phyloP scores from a whole-genome alignment of 1,284 basidiomycete genomes.

The Ustilago curta region DNA sequence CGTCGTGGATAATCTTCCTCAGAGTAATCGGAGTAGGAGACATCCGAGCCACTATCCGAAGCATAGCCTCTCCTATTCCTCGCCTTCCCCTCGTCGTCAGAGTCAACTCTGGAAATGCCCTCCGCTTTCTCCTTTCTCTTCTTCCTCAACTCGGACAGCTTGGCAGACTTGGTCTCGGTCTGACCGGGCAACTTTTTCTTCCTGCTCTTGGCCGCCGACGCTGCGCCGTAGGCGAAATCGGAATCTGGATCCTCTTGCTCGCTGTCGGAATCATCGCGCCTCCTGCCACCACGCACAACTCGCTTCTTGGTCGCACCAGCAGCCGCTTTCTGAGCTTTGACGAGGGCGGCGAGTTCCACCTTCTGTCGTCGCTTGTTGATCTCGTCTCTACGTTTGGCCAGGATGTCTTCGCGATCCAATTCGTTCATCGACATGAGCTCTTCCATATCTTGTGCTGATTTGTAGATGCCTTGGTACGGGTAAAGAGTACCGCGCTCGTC shows the following conservation, averaged over 20 bases:
- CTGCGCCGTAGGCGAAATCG: constrained; percentile 70
- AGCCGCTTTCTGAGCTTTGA: constrained; percentile 75
- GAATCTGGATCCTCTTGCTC: constrained; percentile 76
- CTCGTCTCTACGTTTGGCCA: constrained; percentile 83
- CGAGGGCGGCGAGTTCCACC: constrained; percentile 80
- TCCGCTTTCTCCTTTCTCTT: constrained; percentile 51
- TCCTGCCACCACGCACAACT: constrained; percentile 15
- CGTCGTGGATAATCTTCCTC: constrained; percentile 47
- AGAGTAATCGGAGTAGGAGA: constrained; percentile 34
- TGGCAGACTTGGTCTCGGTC: constrained; percentile 55
- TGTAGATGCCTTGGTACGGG: constrained; percentile 89
- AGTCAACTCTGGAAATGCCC: constrained; percentile 24
- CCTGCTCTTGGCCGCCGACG: constrained; percentile 80
- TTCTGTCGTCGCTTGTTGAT: constrained; percentile 82
- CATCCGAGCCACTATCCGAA: constrained; percentile 4
- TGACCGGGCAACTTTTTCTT: constrained; percentile 77
- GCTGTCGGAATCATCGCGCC: constrained; percentile 25
- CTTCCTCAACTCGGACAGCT: constrained; percentile 56
- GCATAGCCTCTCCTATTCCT: constrained; percentile 24
- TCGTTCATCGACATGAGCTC: constrained; percentile 83
- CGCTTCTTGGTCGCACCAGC: constrained; percentile 46
- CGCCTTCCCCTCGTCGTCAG: constrained; percentile 40
- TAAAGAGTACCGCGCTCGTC: constrained; percentile 71
- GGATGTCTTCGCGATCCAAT: constrained; percentile 85
- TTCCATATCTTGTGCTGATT: constrained; percentile 83